Conservation (phyloP, 331 rosid species). For the Quercus tomentella region DNA sequence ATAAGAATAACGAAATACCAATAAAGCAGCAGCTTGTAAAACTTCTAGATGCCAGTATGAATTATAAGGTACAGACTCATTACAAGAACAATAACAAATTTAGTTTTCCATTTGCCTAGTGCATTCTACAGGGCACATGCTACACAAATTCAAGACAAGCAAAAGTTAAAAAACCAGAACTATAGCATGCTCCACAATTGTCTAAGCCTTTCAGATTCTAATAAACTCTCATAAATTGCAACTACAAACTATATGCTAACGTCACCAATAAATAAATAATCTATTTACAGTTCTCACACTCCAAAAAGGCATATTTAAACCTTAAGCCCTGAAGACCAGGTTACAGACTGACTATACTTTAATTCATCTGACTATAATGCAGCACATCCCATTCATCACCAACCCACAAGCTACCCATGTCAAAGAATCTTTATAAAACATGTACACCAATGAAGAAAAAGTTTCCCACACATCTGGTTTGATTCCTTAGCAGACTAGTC, state of each 20-base stretch:
- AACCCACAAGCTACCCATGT: no score
- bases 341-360: background rate
- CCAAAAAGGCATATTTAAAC: no score
- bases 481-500: background rate
- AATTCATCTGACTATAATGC: no score
- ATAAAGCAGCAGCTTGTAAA: constrained; percentile 12
- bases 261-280: background rate
- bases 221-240: background rate
- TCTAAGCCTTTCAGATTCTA: background rate
- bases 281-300: no score
- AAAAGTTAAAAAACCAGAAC: background rate
- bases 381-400: no score
- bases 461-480: background rate
- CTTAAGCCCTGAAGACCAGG: background rate
- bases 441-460: no score
- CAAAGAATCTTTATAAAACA: no score
- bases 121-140: background rate
- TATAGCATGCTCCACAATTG: background rate
- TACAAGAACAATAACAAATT: background rate
- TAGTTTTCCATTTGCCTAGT: background rate
- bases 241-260: background rate
- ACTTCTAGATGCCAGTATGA: background rate
- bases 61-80: background rate
- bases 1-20: background rate
- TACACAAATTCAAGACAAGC: background rate